A percentile compares a stretch with the other conserved stretches of the same genome.
These are phyloP conservation scores for Neonectria faginata DNA, from an alignment of 2,329 filamentous ascomycete genomes.

Conservation along the genomic window DNA sequence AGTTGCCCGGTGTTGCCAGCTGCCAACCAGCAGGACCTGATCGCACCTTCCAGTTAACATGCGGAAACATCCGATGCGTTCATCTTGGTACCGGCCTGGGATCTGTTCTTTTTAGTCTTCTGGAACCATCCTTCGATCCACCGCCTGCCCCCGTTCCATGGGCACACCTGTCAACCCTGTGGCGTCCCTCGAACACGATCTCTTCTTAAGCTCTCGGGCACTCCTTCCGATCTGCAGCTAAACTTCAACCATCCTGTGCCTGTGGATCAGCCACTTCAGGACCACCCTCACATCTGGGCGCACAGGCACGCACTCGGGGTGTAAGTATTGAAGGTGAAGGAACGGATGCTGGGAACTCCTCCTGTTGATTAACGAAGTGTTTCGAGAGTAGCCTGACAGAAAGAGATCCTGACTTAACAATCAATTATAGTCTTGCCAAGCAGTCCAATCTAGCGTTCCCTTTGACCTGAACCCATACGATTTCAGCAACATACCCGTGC, in stretches of 20 bases:
- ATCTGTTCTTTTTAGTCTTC: background rate
- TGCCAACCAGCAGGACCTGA: background rate
- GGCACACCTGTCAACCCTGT: background rate
- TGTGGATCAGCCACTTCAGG: background rate
- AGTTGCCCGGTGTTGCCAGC: constrained; percentile 8
- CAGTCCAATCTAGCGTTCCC: background rate
- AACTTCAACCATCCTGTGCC: background rate
- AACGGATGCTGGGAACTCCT: background rate
- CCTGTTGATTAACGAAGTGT: background rate
- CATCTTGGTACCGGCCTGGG: too few species aligned
- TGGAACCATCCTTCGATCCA: background rate
- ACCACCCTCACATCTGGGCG: background rate
- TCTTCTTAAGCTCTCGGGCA: background rate
- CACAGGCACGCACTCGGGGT: background rate
- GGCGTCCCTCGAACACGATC: background rate
- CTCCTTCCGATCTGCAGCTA: background rate
- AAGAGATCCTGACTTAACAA: background rate
- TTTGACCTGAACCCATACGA: background rate
- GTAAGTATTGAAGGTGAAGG: background rate
- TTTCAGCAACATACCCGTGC: background rate
- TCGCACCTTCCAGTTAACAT: constrained; percentile 6
- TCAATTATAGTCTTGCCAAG: too few species aligned
- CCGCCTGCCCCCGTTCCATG: background rate
- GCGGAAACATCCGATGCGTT: background rate
- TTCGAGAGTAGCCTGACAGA: background rate